Evolutionary conservation across 129 eudicot species (phyloP), one percentile per base, ranked within the genome.

Genomic region (Saposhnikovia divaricata): DNA sequence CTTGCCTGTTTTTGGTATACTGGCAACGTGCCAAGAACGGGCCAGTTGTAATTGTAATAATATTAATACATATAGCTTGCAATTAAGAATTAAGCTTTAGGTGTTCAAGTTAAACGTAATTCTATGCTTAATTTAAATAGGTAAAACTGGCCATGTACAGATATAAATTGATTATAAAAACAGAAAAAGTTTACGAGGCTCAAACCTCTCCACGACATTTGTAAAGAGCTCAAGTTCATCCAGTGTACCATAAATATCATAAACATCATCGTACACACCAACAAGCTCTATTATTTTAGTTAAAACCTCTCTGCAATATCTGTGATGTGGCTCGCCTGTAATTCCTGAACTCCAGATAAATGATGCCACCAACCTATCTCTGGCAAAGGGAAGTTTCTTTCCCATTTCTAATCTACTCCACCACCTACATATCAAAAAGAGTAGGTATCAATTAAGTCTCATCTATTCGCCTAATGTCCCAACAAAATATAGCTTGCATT

Each of bases 141-240:
- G 37, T 40, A 2, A 40, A 40, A 40, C 43, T 3, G 43, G 43
- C 43, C 43, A 40, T 40, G 43, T 40, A 4, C 43, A 5, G 43
- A 40, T 4, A 40, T 1, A 12, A 1, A 11, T 10, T 0, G 2
- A 10, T 46, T 46, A 13, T 14, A 46, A 55, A 5, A 55, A 4
- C 63, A 19, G 8, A 21, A 9, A 21, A 21, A 55, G 23, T 2
- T 51, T 18, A 21, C 6, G 27, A 21, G 43, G 43, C 43, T 55
- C 68, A 9, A 59, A 59, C 68, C 68, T 59, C 4, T n/a, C 31
- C 13, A 59, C 13, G 0, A 59, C 31, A 59, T n/a, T 4, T 9
- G 68, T 59, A n/a, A 59, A 59, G 68, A 59, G 68, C n/a, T 59
- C 68, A n/a, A 59, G 68, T 9, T 59, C 68, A 59, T 59, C 31